These are phyloP conservation scores for Cladophialophora immunda DNA, from an alignment of 2,329 filamentous ascomycete species.

Conservation along the genomic window DNA sequence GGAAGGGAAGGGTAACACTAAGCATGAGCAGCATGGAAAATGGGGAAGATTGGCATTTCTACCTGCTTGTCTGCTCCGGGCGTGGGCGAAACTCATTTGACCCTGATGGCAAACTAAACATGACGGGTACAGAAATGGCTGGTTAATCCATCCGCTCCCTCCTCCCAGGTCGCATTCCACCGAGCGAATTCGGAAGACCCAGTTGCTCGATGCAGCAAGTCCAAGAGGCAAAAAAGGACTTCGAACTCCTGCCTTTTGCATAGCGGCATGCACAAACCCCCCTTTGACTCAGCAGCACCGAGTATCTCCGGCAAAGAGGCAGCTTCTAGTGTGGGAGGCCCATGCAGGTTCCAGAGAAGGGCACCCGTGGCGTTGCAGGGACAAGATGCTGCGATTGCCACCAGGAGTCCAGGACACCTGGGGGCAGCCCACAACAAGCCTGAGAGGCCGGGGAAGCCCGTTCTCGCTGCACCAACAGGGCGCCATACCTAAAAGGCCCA, in stretches of 20 bases:
- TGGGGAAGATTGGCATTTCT: neutral
- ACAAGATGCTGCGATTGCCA: neutral
- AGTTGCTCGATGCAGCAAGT: neutral
- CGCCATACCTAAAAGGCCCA: neutral
- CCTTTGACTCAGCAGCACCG: neutral
- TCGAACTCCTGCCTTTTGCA: conserved; percentile 1
- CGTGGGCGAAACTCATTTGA: neutral
- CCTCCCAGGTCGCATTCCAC: neutral
- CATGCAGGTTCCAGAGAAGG: neutral
- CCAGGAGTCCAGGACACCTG: neutral
- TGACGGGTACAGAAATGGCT: neutral
- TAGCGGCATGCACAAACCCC: neutral
- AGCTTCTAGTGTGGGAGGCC: neutral
- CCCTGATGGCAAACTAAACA: neutral
- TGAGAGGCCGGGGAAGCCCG: conserved; percentile 20
- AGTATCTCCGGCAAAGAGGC: neutral
- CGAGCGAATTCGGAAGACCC: neutral
- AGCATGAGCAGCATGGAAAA: conserved; percentile 3
- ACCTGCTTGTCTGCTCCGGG: neutral
- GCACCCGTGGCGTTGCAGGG: neutral
- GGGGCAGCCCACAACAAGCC: conserved; percentile 2
- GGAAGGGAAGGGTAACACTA: conserved; percentile 2
- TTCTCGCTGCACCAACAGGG: neutral
- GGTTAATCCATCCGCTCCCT: neutral
- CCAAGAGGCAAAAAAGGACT: neutral